A percentile compares a stretch with the other conserved stretches of the same genome.
Conservation (phyloP, 2,329 filamentous ascomycete species). For the Fusarium tupiense region DNA sequence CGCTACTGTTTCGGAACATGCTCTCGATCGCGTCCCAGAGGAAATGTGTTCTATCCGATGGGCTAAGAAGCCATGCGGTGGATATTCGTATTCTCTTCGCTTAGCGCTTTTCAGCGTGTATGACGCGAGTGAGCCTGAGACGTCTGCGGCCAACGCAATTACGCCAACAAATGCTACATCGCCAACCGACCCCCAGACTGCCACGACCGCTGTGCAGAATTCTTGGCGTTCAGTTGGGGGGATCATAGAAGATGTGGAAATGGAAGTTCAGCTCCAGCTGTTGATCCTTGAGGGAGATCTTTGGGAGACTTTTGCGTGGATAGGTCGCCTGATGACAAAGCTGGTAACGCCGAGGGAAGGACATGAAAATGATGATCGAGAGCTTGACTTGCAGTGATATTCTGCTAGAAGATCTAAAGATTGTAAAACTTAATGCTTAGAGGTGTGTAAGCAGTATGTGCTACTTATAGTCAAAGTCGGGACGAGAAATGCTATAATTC, state of each 20-base stretch:
- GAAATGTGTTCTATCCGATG: background rate
- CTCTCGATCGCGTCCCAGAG: background rate
- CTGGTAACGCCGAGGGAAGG: background rate
- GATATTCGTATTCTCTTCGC: background rate
- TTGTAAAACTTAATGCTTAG: too few species aligned
- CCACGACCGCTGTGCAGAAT: rapidly evolving
- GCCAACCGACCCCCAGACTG: rapidly evolving
- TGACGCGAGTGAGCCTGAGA: background rate
- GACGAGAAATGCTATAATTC: background rate
- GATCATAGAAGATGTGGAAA: background rate
- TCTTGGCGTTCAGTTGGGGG: rapidly evolving
- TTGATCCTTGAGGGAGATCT: background rate
- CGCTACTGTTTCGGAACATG: background rate
- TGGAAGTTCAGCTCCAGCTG: background rate
- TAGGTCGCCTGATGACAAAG: background rate
- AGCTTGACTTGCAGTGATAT: background rate
- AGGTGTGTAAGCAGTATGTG: background rate
- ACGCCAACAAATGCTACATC: rapidly evolving
- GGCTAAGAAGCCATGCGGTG: background rate
- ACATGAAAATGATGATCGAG: background rate
- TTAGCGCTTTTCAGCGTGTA: background rate
- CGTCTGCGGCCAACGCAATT: too few species aligned
- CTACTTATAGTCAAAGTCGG: too few species aligned
- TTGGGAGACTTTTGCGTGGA: background rate
- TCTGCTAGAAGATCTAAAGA: background rate